These are phyloP conservation scores for Chloromonas sp. DNA, from an alignment of 163 green algal species.

Conservation along the genomic window DNA sequence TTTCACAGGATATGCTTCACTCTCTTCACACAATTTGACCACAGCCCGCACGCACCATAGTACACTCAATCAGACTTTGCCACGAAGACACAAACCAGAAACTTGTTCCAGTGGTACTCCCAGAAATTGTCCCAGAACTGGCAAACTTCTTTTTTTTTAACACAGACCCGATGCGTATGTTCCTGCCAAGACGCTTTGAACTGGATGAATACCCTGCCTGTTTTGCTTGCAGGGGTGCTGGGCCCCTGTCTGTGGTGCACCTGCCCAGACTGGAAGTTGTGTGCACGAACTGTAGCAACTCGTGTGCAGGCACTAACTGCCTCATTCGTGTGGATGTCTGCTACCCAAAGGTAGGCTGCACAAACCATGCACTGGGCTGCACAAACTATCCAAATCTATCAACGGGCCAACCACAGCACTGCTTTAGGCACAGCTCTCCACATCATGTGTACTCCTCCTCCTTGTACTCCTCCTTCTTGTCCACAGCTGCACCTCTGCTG, in stretches of 20 bases:
- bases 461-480: background rate
- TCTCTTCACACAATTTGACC: too few relatives aligned
- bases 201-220: too few relatives aligned
- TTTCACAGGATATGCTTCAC: too few relatives aligned
- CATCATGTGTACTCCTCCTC: background rate
- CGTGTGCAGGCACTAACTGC: slow-evolving; percentile 27
- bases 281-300: slow-evolving; percentile 54
- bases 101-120: too few relatives aligned
- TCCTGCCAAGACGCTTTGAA: too few relatives aligned
- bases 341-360: slow-evolving; percentile 34
- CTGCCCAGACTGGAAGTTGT: slow-evolving; percentile 77
- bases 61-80: too few relatives aligned
- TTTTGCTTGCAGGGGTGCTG: background rate
- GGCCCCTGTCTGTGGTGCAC: background rate
- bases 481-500: background rate
- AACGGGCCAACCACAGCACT: background rate
- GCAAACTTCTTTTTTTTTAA: too few relatives aligned
- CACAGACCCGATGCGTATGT: too few relatives aligned
- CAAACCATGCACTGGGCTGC: background rate
- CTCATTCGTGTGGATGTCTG: slow-evolving; percentile 41
- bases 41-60: too few relatives aligned
- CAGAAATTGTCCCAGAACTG: too few relatives aligned
- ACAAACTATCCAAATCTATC: background rate
- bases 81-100: too few relatives aligned
- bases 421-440: background rate